phyloP scores from a whole-genome alignment of 345 rosid genomes.

The Eucalyptus cloeziana region DNA sequence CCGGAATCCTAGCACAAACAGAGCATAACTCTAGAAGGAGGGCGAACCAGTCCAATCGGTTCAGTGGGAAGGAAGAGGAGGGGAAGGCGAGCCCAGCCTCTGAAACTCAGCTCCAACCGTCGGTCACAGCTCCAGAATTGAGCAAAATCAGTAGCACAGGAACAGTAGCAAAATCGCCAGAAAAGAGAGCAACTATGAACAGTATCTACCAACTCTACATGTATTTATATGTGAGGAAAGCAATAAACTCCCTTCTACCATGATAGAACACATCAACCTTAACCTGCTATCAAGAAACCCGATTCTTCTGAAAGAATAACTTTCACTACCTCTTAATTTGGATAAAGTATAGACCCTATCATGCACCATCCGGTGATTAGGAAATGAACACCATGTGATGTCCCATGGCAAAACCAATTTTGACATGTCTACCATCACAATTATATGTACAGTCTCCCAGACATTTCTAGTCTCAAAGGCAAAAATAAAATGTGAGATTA shows the following conservation, averaged over 20 bases:
- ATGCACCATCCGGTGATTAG: background rate
- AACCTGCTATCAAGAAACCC: background rate
- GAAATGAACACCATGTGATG: background rate
- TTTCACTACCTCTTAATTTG: background rate
- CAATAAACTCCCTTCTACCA: background rate
- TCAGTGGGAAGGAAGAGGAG: too few relatives aligned
- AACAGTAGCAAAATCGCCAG: too few relatives aligned
- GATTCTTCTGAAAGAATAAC: background rate
- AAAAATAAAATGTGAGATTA: too few relatives aligned
- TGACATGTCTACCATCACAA: background rate
- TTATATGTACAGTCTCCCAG: background rate
- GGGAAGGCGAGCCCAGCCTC: too few relatives aligned
- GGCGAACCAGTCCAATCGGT: too few relatives aligned
- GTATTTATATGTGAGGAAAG: background rate
- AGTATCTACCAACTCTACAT: background rate
- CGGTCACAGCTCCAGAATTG: accelerated
- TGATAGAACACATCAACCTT: background rate
- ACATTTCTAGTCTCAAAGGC: background rate
- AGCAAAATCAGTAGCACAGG: too few relatives aligned
- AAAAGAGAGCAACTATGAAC: too few relatives aligned
- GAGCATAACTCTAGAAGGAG: too few relatives aligned
- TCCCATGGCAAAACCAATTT: background rate
- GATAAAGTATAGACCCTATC: background rate
- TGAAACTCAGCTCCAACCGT: too few relatives aligned
- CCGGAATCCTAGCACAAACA: accelerated